Evolutionary conservation across 2,329 filamentous ascomycete species (phyloP).

Genomic region (Sporothrix pallida): DNA sequence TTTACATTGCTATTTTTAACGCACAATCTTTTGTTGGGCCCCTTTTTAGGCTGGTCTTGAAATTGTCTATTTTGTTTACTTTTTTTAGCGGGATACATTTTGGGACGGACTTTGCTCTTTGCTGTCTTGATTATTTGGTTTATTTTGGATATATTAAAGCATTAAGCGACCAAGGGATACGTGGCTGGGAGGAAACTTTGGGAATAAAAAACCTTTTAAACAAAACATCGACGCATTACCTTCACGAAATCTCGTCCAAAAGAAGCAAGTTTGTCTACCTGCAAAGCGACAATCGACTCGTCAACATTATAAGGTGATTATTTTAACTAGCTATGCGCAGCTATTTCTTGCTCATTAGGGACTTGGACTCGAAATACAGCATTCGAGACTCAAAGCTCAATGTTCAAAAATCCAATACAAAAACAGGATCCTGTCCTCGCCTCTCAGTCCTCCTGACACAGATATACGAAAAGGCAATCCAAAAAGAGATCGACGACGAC

Average conservation of each 20-base stretch:
- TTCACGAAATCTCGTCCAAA: neutral
- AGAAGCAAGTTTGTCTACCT: neutral
- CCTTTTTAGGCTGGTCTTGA: neutral
- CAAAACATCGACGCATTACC: neutral
- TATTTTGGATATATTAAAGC: neutral
- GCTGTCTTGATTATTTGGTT: too few species aligned
- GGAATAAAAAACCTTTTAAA: neutral
- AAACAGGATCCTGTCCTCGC: neutral
- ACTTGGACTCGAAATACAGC: neutral
- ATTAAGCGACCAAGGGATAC: neutral
- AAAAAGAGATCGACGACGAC: neutral
- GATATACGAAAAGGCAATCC: neutral
- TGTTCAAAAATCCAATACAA: neutral
- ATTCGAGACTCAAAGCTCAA: neutral
- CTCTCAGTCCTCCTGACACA: neutral
- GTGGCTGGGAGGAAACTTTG: neutral
- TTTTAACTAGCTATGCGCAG: neutral
- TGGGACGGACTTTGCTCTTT: neutral
- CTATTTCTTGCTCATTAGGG: neutral
- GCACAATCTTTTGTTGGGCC: neutral
- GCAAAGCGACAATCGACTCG: neutral
- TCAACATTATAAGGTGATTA: slow-evolving; percentile 19
- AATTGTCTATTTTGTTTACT: neutral
- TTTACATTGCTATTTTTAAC: neutral
- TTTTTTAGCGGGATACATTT: slow-evolving; percentile 10